phyloP scores from a whole-genome alignment of 805 yeast species.

The Pichia cephalocereana region DNA sequence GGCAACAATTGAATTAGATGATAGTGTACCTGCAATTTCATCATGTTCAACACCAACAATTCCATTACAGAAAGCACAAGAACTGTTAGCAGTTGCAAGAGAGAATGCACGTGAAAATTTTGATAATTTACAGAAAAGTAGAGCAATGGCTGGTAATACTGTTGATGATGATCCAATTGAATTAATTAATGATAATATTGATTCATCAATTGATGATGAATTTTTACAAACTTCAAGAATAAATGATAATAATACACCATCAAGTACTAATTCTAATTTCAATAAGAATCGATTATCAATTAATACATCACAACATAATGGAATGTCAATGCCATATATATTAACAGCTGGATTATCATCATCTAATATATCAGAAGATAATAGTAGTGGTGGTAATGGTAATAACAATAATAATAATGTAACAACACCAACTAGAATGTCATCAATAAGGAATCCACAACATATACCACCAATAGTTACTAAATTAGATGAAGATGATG shows the following conservation, averaged over 20 bases:
- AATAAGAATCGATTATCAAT: slow-evolving; percentile 16
- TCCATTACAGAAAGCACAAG: slow-evolving; percentile 79
- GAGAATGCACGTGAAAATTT: slow-evolving; percentile 55
- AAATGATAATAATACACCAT: slow-evolving; percentile 21
- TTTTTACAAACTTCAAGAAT: slow-evolving; percentile 13
- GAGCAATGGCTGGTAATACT: background rate
- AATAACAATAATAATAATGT: background rate
- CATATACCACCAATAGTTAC: slow-evolving; percentile 21
- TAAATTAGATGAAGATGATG: slow-evolving; percentile 17
- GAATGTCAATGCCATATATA: slow-evolving; percentile 61
- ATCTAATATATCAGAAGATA: slow-evolving; percentile 28
- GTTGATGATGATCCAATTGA: background rate
- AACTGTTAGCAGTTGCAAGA: slow-evolving; percentile 70
- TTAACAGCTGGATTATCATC: slow-evolving; percentile 54
- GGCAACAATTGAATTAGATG: slow-evolving; percentile 94
- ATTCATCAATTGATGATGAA: slow-evolving; percentile 1
- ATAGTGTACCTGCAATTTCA: slow-evolving; percentile 80
- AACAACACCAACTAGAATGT: slow-evolving; percentile 7
- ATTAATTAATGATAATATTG: background rate
- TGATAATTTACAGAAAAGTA: slow-evolving; percentile 36
- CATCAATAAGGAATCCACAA: slow-evolving; percentile 14
- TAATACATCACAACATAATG: slow-evolving; percentile 22
- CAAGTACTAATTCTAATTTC: slow-evolving; percentile 26
- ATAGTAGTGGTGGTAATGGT: background rate
- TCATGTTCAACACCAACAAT: slow-evolving; percentile 96